phyloP scores from a whole-genome alignment of 2,329 filamentous ascomycete genomes.

The Ceratocystis cubensis region DNA sequence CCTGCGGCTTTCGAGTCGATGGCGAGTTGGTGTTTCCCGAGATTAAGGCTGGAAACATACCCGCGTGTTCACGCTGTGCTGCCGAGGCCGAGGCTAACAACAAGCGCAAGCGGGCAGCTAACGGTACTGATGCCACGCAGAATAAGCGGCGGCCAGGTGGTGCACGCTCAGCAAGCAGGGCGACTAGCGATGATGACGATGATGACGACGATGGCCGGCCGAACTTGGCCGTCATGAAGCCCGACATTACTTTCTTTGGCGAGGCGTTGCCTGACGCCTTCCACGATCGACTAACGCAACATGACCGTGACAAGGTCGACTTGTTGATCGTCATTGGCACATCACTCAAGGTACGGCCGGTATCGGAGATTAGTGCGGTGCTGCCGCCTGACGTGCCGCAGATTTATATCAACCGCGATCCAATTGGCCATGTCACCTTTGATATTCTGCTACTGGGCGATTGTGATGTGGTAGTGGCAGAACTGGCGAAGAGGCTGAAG shows the following conservation, averaged over 20 bases:
- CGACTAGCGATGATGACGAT: conserved; percentile 26
- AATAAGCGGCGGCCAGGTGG: conserved; percentile 14
- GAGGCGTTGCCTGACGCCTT: conserved; percentile 80
- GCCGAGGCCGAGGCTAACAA: conserved; percentile 23
- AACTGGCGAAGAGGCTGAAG: conserved; percentile 67
- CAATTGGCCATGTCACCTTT: conserved; percentile 81
- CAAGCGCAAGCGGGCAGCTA: conserved; percentile 33
- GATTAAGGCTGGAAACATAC: conserved; percentile 62
- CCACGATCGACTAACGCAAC: conserved; percentile 62
- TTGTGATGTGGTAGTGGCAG: conserved; percentile 79
- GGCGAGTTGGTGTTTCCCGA: conserved; percentile 71
- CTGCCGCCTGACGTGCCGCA: conserved; percentile 71
- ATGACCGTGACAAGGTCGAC: conserved; percentile 70
- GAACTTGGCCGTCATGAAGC: conserved; percentile 74
- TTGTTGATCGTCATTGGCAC: conserved; percentile 94
- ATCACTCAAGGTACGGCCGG: conserved; percentile 86
- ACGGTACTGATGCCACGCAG: conserved; percentile 26
- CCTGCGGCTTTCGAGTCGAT: conserved; percentile 60
- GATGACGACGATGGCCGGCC: conserved; percentile 40
- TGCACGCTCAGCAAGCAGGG: conserved; percentile 25
- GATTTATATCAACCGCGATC: conserved; percentile 77
- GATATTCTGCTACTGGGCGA: conserved; percentile 94
- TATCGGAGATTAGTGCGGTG: conserved; percentile 78
- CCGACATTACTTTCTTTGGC: conserved; percentile 96
- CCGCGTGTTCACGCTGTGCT: conserved; percentile 62